Percentiles rank a stretch among this genome's conserved stretches.
phyloP scores from a whole-genome alignment of 176 grass and related monocot genomes.

The Phragmites australis region DNA sequence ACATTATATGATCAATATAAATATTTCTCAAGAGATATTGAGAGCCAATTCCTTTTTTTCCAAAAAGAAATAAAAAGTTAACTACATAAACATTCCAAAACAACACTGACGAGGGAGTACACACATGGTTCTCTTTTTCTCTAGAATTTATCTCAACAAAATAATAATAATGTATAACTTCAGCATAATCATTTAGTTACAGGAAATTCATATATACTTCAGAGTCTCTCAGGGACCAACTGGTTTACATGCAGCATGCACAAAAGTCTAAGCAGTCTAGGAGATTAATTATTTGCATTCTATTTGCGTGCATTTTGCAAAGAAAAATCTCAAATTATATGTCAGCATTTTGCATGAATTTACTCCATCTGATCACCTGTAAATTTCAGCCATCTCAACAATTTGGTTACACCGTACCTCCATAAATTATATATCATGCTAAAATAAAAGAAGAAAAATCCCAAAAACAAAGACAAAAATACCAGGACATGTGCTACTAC shows the following conservation, averaged over 20 bases:
- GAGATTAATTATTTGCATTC: neutral
- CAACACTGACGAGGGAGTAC: neutral
- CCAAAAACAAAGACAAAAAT: neutral
- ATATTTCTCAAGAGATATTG: neutral
- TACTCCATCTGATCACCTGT: neutral
- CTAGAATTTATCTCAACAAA: neutral
- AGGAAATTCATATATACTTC: neutral
- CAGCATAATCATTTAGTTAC: neutral
- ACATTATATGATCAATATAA: neutral
- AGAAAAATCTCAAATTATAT: too few relatives aligned
- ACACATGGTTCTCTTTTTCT: neutral
- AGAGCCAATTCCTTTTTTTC: neutral
- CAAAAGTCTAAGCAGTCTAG: neutral
- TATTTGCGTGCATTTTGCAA: neutral
- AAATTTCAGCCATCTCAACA: neutral
- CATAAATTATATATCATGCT: neutral
- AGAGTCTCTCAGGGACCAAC: neutral
- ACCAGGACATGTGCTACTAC: neutral
- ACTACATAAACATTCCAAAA: neutral
- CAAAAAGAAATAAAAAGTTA: neutral
- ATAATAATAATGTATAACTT: neutral
- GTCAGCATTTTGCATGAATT: too few relatives aligned
- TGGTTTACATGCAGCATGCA: constrained; percentile 2
- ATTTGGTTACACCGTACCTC: neutral
- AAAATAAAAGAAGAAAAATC: neutral